Conservation (phyloP, 345 rosid species). For the Hypericum androsaemum region DNA sequence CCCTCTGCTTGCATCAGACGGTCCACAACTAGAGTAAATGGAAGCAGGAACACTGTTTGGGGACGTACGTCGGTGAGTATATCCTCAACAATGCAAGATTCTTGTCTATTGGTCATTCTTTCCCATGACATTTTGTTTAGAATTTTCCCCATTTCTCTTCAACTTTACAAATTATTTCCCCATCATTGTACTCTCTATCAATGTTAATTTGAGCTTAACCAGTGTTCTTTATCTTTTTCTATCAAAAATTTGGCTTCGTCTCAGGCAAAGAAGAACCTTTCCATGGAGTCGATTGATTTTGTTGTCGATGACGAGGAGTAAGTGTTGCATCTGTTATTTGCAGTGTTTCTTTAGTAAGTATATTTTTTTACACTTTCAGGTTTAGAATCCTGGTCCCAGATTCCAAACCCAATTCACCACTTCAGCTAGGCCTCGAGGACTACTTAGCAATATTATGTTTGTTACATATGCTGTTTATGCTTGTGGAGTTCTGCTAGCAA, state of each 20-base stretch:
- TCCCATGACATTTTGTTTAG: background rate
- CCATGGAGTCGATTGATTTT: constrained; percentile 66
- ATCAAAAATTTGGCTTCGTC: constrained; percentile 6
- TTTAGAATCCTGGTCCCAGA: too few species aligned
- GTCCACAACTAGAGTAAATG: constrained; percentile 28
- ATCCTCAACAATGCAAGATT: constrained; percentile 3
- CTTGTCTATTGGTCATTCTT: constrained; percentile 8
- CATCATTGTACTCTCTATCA: background rate
- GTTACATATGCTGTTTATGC: too few species aligned
- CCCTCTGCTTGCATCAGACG: constrained; percentile 25
- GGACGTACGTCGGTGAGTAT: constrained; percentile 71
- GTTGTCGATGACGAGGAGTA: constrained; percentile 48
- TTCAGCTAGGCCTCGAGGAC: too few species aligned
- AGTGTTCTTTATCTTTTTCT: background rate
- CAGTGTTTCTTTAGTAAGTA: too few species aligned
- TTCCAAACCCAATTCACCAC: too few species aligned
- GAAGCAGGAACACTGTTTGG: constrained; percentile 34
- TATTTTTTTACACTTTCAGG: too few species aligned
- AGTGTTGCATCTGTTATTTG: constrained; percentile 22
- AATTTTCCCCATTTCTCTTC: background rate
- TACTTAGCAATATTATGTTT: too few species aligned
- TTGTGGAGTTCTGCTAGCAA: too few species aligned
- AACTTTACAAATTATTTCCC: constrained; percentile 6
- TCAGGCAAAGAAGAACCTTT: constrained; percentile 74
- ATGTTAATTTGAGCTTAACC: background rate